A percentile compares a stretch with the other conserved stretches of the same genome.
These are phyloP conservation scores for Alnus rubra DNA, from an alignment of 306 rosid species.

Conservation along the genomic window DNA sequence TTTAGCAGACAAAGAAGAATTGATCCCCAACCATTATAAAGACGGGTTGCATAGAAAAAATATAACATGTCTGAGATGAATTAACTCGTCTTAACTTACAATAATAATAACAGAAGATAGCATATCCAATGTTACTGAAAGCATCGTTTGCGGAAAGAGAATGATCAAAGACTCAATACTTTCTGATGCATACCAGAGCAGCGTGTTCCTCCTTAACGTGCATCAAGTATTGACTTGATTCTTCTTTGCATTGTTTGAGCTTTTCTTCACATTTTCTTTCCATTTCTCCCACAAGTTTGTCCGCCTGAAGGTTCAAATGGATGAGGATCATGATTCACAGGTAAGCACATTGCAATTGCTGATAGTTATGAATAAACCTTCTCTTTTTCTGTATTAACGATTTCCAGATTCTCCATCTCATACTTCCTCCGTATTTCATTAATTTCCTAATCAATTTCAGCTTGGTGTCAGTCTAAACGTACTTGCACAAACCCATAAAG, in stretches of 20 bases:
- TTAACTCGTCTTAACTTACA: not conserved
- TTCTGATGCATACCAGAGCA: slow-evolving; percentile 53
- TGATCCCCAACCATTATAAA: not conserved
- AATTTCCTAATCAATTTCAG: slow-evolving; percentile 63
- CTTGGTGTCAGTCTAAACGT: slow-evolving; percentile 36
- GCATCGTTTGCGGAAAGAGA: slow-evolving; percentile 19
- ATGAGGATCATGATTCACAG: slow-evolving; percentile 36
- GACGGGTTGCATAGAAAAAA: not conserved
- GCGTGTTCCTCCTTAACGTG: slow-evolving; percentile 72
- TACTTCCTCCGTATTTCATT: slow-evolving; percentile 83
- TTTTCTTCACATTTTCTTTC: slow-evolving; percentile 55
- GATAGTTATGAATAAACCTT: slow-evolving; percentile 60
- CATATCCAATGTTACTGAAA: slow-evolving; percentile 9
- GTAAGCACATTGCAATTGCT: slow-evolving; percentile 25
- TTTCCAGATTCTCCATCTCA: slow-evolving; percentile 84
- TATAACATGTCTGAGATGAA: slow-evolving; percentile 6
- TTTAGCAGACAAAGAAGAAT: not conserved
- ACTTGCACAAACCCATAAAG: slow-evolving; percentile 20
- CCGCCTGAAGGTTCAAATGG: slow-evolving; percentile 57
- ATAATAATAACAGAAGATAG: slow-evolving; percentile 10
- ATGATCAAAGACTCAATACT: slow-evolving; percentile 11
- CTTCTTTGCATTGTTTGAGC: slow-evolving; percentile 69
- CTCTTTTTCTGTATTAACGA: slow-evolving; percentile 69
- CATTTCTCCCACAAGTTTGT: slow-evolving; percentile 58
- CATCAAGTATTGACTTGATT: slow-evolving; percentile 59